A percentile compares a stretch with the other conserved stretches of the same genome.
Conservation (phyloP, 768 basidiomycete species). For the Leucogyrophana mollusca region DNA sequence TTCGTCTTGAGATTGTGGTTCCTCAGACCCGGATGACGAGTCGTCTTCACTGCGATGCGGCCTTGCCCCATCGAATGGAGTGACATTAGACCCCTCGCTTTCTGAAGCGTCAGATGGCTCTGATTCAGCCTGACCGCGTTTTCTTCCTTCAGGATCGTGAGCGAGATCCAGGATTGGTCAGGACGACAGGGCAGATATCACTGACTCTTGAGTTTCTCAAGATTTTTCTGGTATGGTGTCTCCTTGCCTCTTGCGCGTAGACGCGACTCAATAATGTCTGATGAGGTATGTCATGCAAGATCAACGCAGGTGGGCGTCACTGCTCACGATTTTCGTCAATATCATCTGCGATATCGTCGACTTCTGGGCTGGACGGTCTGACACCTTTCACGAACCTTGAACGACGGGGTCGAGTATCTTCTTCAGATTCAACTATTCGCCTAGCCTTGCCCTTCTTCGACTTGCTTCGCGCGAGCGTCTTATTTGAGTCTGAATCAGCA, state of each 20-base stretch:
- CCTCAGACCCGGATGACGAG: conserved; percentile 33
- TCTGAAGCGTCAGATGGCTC: conserved; percentile 30
- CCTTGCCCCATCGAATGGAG: conserved; percentile 47
- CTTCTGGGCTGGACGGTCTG: conserved; percentile 42
- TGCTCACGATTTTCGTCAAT: conserved; percentile 58
- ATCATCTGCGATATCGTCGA: conserved; percentile 45
- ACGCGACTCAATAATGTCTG: conserved; percentile 65
- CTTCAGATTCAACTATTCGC: conserved; percentile 30
- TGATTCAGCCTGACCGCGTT: conserved; percentile 34
- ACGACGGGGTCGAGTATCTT: conserved; percentile 33
- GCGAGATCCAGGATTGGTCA: neutral
- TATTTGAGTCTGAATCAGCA: conserved; percentile 16
- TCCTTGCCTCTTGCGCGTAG: conserved; percentile 61
- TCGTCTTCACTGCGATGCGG: conserved; percentile 37
- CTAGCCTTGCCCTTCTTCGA: conserved; percentile 18
- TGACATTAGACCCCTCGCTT: conserved; percentile 21
- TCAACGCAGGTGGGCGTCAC: conserved; percentile 3
- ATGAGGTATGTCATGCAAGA: neutral
- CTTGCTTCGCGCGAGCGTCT: conserved; percentile 18
- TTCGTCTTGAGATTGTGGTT: conserved; percentile 26
- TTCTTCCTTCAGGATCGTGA: conserved; percentile 36
- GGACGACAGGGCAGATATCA: conserved; percentile 5
- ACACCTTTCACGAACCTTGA: conserved; percentile 43
- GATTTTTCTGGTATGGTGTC: conserved; percentile 57
- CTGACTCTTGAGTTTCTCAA: conserved; percentile 66